These are phyloP conservation scores for Davidsoniella neocaledoniae DNA, from an alignment of 2,329 filamentous ascomycete species.

Conservation along the genomic window DNA sequence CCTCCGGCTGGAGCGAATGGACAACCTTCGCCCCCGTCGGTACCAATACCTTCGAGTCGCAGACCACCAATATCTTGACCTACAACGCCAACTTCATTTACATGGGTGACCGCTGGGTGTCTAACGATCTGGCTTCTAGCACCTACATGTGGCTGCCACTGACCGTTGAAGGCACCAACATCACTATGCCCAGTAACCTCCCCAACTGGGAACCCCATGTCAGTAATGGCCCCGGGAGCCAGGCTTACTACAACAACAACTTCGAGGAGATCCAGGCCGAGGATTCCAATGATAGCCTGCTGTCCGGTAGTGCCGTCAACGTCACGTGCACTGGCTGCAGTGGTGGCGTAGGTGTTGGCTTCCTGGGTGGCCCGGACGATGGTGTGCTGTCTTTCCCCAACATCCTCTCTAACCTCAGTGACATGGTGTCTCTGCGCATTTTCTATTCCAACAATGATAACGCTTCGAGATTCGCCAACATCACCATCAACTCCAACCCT, in stretches of 20 bases:
- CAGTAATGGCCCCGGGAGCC: constrained; percentile 27
- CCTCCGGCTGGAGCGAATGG: constrained; percentile 46
- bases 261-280: no score
- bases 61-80: constrained; percentile 42
- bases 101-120: constrained; percentile 51
- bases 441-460: constrained; percentile 40
- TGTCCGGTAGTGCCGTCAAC: constrained; percentile 24
- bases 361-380: constrained; percentile 31
- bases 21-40: constrained; percentile 39
- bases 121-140: constrained; percentile 38
- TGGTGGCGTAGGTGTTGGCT: constrained; percentile 31
- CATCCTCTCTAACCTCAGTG: constrained; percentile 27
- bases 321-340: constrained; percentile 36
- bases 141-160: constrained; percentile 52
- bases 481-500: constrained; percentile 37
- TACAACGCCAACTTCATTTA: constrained; percentile 33
- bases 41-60: constrained; percentile 39
- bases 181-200: constrained; percentile 30
- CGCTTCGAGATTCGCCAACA: constrained; percentile 32
- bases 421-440: constrained; percentile 34
- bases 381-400: constrained; percentile 31
- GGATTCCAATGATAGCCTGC: no score
- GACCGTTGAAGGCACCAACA: constrained; percentile 30
- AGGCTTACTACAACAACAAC: constrained; percentile 5
- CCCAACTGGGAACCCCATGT: constrained; percentile 37